Base-by-base conservation (phyloP, 2,329 filamentous ascomycete species). In the Paracamarosporium sp. region DNA sequence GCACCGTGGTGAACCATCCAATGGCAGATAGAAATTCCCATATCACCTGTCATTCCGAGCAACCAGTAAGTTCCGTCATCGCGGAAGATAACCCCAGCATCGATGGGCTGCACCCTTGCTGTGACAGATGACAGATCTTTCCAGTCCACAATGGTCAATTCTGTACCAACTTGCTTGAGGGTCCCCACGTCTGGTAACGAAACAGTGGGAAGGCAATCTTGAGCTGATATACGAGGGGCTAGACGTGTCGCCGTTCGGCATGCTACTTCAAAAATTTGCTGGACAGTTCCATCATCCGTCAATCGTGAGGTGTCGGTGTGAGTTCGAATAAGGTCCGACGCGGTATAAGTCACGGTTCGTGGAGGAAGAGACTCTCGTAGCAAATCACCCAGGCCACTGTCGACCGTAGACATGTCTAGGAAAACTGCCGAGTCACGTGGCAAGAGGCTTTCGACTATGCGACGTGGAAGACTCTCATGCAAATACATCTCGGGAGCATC, bases 1-100 rank as follows among this genome's bases (percentile, higher is more conserved):
- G 69, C 71, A 0, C 67, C 67, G 20, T 63, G 53, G 2, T n/a
- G 13, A 1, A 68, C 48, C 69, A 73, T 70, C 63, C 64, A 73
- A 12, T 56, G 5, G 17, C 51, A 53, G 1, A 72, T 41, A 0
- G 64, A 65, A 0, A 53, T 45, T 1, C 69, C 71, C 20, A 72
- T 15, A 1, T 56, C 61, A 2, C 69, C 68, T 0, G 63, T 55
- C 8, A 70, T 33, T 3, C 71, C 71, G 2, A 68, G 44, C 5
- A 72, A 40, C 25, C 58, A 52, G 24, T 55, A 57, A 27, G 47
- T 50, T 35, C 51, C 30, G 25, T 58, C 24, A 8, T 22, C n/a
- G 11, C 30, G 17, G 46, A 56, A 53, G n/a, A 56, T 53, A 15
- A 4, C 25, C n/a, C 43, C 43, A 20, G 31, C 43, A 50, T 57